These are phyloP conservation scores for Pythium guiyangense DNA, from an alignment of 352 stramenopile species.

Conservation along the genomic window DNA sequence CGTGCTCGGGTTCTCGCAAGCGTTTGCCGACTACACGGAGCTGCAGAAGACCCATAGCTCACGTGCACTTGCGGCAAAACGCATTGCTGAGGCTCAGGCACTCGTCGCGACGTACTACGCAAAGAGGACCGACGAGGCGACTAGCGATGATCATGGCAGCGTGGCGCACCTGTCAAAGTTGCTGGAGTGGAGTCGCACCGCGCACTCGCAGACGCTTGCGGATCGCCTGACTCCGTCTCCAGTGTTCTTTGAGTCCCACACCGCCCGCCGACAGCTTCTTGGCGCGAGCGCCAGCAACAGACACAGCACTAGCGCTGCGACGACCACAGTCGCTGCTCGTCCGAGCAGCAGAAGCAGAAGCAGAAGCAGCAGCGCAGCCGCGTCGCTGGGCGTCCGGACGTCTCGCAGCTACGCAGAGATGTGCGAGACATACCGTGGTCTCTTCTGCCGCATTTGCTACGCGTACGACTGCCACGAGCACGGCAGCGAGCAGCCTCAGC, in stretches of 20 bases:
- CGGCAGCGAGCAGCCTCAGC: no score
- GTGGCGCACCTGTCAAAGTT: not conserved
- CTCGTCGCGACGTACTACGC: not conserved
- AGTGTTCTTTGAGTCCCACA: slow-evolving; percentile 5
- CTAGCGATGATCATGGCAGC: not conserved
- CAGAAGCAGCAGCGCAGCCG: no score
- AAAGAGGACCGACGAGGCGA: not conserved
- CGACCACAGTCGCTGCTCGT: no score
- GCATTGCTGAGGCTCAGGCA: slow-evolving; percentile 7
- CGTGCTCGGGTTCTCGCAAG: slow-evolving; percentile 25
- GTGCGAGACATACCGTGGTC: no score
- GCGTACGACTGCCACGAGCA: no score
- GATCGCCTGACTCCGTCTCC: slow-evolving; percentile 11
- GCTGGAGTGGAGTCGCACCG: no score
- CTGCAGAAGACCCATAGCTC: slow-evolving; percentile 26
- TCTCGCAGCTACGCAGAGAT: no score
- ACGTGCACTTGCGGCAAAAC: slow-evolving; percentile 8
- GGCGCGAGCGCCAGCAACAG: no score
- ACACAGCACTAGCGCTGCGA: no score
- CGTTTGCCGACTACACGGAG: slow-evolving; percentile 33
- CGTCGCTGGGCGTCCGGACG: no score
- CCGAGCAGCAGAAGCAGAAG: no score
- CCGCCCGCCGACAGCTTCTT: not conserved
- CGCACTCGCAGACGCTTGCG: slow-evolving; percentile 12
- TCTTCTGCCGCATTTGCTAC: no score